A percentile compares a stretch with the other conserved stretches of the same genome.
These are phyloP conservation scores for Sporothrix euskadiensis DNA, from an alignment of 2,329 filamentous ascomycete genomes.

Conservation along the genomic window DNA sequence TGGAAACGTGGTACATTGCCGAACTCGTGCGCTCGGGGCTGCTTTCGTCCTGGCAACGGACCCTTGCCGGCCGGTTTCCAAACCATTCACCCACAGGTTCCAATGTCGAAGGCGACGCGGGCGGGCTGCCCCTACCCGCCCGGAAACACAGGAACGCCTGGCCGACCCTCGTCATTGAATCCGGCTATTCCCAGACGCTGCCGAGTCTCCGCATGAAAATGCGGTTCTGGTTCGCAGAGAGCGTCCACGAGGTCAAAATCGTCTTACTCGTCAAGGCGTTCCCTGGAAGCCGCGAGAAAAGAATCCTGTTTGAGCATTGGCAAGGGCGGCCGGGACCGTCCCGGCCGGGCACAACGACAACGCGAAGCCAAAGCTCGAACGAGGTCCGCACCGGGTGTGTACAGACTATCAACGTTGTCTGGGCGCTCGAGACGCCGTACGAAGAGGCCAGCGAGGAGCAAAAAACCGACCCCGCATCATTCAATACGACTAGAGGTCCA, in stretches of 20 bases:
- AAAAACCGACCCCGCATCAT: not conserved
- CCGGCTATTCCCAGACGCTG: slow-evolving; percentile 11
- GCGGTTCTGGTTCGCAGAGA: slow-evolving; percentile 11
- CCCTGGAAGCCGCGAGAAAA: slow-evolving; percentile 17
- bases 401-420: not conserved
- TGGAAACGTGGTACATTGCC: not conserved
- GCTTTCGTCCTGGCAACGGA: not conserved
- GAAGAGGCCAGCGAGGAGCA: not conserved
- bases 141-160: not conserved
- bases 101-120: slow-evolving; percentile 21
- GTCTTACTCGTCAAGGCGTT: slow-evolving; percentile 21
- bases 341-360: not conserved
- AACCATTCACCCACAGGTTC: not conserved
- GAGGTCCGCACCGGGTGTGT: not conserved
- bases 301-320: slow-evolving; percentile 22
- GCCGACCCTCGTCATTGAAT: slow-evolving; percentile 22
- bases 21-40: not conserved
- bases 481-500: not conserved
- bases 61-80: not conserved
- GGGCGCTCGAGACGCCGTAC: not conserved
- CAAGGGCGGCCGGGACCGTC: not conserved
- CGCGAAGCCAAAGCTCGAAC: not conserved
- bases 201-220: slow-evolving; percentile 11
- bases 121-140: not conserved
- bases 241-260: slow-evolving; percentile 16